Evolutionary conservation across 1,284 basidiomycete species (phyloP).

Genomic region (Malassezia arunalokei): DNA sequence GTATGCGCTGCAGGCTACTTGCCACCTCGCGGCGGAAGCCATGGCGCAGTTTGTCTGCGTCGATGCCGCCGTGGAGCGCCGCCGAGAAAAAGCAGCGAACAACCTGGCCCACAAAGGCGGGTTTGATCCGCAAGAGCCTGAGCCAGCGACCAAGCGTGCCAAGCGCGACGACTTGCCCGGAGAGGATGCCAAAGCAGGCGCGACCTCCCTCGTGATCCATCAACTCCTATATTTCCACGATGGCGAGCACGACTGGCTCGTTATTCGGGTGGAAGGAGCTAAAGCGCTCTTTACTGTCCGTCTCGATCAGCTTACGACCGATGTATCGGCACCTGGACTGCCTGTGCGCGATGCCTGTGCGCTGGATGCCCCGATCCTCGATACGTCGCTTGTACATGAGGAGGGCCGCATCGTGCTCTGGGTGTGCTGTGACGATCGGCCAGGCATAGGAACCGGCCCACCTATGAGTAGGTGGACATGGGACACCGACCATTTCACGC

Average conservation of each 20-base stretch:
- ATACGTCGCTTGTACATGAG: conserved; percentile 10
- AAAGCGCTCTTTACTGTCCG: conserved; percentile 28
- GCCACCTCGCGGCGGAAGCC: not conserved
- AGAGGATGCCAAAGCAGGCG: conserved; percentile 11
- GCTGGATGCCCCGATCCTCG: conserved; percentile 23
- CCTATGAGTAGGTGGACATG: not conserved
- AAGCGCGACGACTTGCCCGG: not conserved
- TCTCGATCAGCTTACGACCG: conserved; percentile 14
- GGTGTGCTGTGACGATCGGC: conserved; percentile 10
- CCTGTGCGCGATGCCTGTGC: conserved; percentile 7
- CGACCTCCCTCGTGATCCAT: conserved; percentile 24
- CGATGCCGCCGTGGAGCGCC: conserved; percentile 10
- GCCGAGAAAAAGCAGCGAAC: conserved; percentile 3
- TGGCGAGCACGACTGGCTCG: conserved; percentile 16
- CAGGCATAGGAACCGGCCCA: conserved; percentile 3
- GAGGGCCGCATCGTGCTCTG: not conserved
- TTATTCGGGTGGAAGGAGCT: conserved; percentile 31
- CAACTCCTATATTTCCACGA: conserved; percentile 18
- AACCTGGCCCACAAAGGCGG: conserved; percentile 5
- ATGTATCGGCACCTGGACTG: not conserved
- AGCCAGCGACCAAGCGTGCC: not conserved
- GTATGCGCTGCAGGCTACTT: conserved; percentile 1
- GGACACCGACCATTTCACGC: not conserved
- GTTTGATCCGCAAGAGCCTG: conserved; percentile 4
- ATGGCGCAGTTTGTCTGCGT: conserved; percentile 3